Evolutionary conservation across 2,329 filamentous ascomycete species (phyloP), one percentile per base, ranked within the genome.

Genomic region (Colletotrichum chlorophyti): DNA sequence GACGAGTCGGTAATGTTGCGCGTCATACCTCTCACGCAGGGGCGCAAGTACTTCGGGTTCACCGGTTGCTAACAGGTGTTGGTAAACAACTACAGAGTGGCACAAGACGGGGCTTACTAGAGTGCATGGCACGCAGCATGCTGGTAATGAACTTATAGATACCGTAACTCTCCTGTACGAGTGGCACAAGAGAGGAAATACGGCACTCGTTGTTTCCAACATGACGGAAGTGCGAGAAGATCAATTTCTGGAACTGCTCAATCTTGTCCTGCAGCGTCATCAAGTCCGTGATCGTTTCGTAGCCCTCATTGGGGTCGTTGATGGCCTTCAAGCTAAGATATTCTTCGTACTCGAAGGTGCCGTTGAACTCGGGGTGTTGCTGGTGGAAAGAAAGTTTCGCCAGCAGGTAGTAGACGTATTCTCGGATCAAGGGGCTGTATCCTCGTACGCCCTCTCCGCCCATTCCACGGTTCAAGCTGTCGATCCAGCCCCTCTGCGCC

Each of bases 61-160:
- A 53, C 95, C 94, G 11, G 95, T 95, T 42, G 92, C 90, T 90
- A 12, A 23, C n/a, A n/a, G 34, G 43, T 63, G 49, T 63, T 45
- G 5, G 61, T 27, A 24, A 52, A 12, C 17, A 12, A 6, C 29
- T 23, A n/a, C 38, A 11, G 21, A n/a, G 11, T 12, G 11, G n/a
- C 8, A 26, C 17, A 15, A 1, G 17, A 17, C 43, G 32, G 34
- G 19, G 77, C 88, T 70, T 80, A 93, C 91, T 93, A 3, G 91
- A 94, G 73, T 99, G 94, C 93, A 99, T 97, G 14, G 95, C 95
- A 53, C 95, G 87, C 62, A 99, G 78, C 95, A 99, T 99, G 89
- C 95, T 99, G 0, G 95, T 99, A 64, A 97, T 93, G 73, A 99
- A 99, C 76, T 98, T 98, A 82, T 99, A 99, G 66, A 99, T 98